These are phyloP conservation scores for Solanum hybrid DNA, from an alignment of 305 asterid genomes.

Conservation along the genomic window DNA sequence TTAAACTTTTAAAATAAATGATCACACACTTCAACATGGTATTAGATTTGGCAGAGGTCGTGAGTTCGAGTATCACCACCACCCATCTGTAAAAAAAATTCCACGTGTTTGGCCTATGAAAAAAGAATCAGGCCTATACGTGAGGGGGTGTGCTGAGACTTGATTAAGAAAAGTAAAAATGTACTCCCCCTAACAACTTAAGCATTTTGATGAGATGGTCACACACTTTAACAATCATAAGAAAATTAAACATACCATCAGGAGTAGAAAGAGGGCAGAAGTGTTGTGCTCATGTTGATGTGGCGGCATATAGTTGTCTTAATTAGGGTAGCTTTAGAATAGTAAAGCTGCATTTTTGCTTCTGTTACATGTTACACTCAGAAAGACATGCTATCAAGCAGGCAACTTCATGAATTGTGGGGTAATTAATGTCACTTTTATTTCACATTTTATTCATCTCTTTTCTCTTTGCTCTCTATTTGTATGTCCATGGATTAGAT, in stretches of 20 bases:
- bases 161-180: neutral
- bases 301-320: neutral
- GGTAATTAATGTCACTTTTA: neutral
- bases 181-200: neutral
- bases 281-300: neutral
- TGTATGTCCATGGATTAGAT: neutral
- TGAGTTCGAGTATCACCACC: neutral
- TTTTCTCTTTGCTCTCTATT: neutral
- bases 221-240: neutral
- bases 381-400: neutral
- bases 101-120: neutral
- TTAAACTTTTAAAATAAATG: neutral
- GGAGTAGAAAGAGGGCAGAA: neutral
- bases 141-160: neutral
- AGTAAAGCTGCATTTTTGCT: neutral
- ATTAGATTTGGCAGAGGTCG: neutral
- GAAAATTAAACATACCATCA: neutral
- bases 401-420: neutral
- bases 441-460: neutral
- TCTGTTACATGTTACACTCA: neutral
- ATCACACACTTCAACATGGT: neutral
- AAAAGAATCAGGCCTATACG: neutral
- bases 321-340: neutral
- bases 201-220: neutral
- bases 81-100: neutral